Conservation (phyloP, 2,329 filamentous ascomycete genomes). For the Monosporascus sp. region DNA sequence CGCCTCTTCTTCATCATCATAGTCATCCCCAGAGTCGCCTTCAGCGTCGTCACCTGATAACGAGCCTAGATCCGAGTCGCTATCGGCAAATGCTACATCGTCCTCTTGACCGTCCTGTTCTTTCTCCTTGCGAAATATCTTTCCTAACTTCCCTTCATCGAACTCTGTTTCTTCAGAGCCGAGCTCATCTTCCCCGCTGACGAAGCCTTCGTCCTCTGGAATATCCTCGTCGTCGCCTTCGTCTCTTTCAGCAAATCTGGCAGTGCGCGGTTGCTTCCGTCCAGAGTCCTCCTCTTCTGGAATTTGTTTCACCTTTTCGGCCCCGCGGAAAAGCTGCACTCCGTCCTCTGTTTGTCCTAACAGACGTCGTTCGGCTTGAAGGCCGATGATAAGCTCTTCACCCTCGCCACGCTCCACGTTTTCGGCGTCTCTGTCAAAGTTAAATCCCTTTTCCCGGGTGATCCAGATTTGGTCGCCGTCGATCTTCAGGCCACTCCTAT, state of each 20-base stretch:
- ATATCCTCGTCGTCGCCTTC: conserved; percentile 44
- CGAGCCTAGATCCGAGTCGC: conserved; percentile 92
- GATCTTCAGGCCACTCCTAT: conserved; percentile 91
- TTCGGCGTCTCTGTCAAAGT: conserved; percentile 65
- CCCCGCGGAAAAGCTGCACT: conserved; percentile 79
- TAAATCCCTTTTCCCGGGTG: conserved; percentile 65
- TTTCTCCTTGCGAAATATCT: conserved; percentile 50
- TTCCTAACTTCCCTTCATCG: conserved; percentile 55
- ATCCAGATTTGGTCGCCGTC: conserved; percentile 97
- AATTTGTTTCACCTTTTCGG: conserved; percentile 59
- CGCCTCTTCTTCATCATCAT: conserved; percentile 64
- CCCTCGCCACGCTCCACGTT: conserved; percentile 80
- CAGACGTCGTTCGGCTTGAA: conserved; percentile 77
- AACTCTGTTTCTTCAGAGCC: conserved; percentile 54
- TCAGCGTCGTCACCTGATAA: conserved; percentile 57
- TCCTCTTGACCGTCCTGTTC: conserved; percentile 54
- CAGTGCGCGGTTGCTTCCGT: conserved; percentile 53
- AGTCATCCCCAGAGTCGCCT: conserved; percentile 39
- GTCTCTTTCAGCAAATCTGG: conserved; percentile 56
- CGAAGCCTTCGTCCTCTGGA: conserved; percentile 49
- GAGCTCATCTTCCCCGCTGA: conserved; percentile 48
- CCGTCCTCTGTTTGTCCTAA: conserved; percentile 79
- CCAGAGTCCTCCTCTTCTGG: conserved; percentile 57
- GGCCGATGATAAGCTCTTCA: conserved; percentile 86
- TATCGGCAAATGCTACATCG: conserved; percentile 88